Evolutionary conservation across 2,329 filamentous ascomycete genomes (phyloP).

Genomic region (Apiospora marii): DNA sequence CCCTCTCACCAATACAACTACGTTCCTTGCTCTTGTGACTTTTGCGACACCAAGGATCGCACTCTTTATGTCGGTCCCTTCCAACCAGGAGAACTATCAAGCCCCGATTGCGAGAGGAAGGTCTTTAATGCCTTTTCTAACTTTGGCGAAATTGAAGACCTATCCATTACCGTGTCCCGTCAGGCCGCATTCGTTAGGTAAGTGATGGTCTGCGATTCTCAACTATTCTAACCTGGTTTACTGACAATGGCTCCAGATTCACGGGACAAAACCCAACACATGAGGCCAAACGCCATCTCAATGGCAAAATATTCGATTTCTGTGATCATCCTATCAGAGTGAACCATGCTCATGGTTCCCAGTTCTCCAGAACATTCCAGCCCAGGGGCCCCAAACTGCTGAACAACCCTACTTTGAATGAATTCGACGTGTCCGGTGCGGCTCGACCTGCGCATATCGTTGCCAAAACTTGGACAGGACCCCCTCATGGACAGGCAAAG

Average conservation of each 20-base stretch:
- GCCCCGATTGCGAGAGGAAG: neutral
- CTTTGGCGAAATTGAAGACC: neutral
- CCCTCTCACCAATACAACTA: neutral
- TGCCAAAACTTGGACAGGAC: neutral
- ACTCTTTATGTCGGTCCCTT: slow-evolving; percentile 23
- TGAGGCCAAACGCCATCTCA: neutral
- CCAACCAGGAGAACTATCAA: neutral
- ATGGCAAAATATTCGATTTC: slow-evolving; percentile 17
- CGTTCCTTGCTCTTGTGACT: slow-evolving; percentile 21
- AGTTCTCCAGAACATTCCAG: neutral
- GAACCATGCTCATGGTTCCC: slow-evolving; percentile 7
- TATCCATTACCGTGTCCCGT: neutral
- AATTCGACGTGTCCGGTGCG: neutral
- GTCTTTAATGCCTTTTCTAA: neutral
- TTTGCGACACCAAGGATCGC: slow-evolving; percentile 12
- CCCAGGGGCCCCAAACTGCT: neutral
- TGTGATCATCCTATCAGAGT: neutral
- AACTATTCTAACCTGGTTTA: neutral
- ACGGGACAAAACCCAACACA: neutral
- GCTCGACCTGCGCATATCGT: neutral
- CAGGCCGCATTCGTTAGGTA: neutral
- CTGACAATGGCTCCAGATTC: neutral
- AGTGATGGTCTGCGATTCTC: neutral
- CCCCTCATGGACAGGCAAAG: neutral
- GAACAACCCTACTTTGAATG: neutral